Percentiles rank a stretch among this genome's conserved stretches.
Conservation (phyloP, 495 filamentous ascomycete species). For the Trichoderma asperelloides region DNA sequence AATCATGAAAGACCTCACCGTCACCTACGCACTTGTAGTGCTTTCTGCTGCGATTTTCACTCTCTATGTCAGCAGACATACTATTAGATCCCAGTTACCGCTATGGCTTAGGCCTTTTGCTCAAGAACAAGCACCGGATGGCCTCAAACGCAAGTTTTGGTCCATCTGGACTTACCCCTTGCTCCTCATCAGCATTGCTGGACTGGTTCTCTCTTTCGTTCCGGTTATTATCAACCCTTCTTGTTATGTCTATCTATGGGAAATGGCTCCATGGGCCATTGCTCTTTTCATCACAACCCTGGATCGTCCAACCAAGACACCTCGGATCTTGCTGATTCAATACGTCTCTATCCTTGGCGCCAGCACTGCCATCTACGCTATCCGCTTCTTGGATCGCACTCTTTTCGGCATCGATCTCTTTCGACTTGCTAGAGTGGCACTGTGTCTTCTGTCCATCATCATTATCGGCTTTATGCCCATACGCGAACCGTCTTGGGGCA, state of each 20-base stretch:
- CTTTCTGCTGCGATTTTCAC: background rate
- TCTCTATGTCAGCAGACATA: background rate
- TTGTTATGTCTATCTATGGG: slow-evolving; percentile 14
- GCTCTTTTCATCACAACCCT: slow-evolving; percentile 35
- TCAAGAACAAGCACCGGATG: slow-evolving; percentile 16
- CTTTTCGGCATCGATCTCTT: slow-evolving; percentile 33
- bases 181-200: slow-evolving; percentile 15
- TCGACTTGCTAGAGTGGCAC: slow-evolving; percentile 27
- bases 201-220: slow-evolving; percentile 19
- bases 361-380: slow-evolving; percentile 19
- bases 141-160: slow-evolving; percentile 15
- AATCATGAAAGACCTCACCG: background rate
- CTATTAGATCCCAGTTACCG: background rate
- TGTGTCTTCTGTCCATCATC: slow-evolving; percentile 22
- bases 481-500: slow-evolving; percentile 48
- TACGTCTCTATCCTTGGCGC: slow-evolving; percentile 24
- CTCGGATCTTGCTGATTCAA: slow-evolving; percentile 33
- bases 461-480: slow-evolving; percentile 65
- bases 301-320: slow-evolving; percentile 39
- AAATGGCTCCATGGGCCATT: slow-evolving; percentile 32
- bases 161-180: slow-evolving; percentile 20
- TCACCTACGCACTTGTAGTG: background rate
- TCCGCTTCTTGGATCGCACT: slow-evolving; percentile 17
- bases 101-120: slow-evolving; percentile 17
- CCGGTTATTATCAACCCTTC: slow-evolving; percentile 15